These are phyloP conservation scores for Dissophora globulifera DNA, from an alignment of 192 early-diverging fungal species.

Conservation along the genomic window DNA sequence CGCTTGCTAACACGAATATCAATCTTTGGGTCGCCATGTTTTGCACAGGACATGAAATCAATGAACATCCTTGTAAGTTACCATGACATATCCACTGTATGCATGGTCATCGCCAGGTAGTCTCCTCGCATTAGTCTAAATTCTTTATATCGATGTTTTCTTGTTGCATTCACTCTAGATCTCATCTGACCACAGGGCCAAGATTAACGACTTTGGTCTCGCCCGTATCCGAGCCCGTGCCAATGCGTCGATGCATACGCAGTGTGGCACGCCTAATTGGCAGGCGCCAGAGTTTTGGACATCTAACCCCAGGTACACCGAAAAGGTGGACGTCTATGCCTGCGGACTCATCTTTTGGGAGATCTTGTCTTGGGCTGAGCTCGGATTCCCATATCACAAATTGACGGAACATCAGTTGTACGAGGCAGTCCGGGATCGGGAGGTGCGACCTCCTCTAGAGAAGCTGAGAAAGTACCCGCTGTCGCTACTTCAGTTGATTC, in stretches of 20 bases:
- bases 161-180: slow-evolving; percentile 37
- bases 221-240: slow-evolving; percentile 77
- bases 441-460: slow-evolving; percentile 66
- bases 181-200: slow-evolving; percentile 70
- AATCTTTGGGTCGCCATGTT: no score
- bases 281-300: slow-evolving; percentile 85
- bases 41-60: slow-evolving; percentile 82
- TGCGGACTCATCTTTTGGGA: slow-evolving; percentile 84
- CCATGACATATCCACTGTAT: no score
- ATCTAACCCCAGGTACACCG: slow-evolving; percentile 74
- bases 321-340: slow-evolving; percentile 80
- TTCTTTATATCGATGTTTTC: no score
- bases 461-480: slow-evolving; percentile 68
- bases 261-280: slow-evolving; percentile 85
- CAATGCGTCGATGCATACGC: slow-evolving; percentile 77
- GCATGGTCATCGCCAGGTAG: no score
- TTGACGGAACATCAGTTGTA: slow-evolving; percentile 72
- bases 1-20: no score
- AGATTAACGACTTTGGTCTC: slow-evolving; percentile 86
- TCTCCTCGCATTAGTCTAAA: background rate
- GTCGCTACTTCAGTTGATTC: slow-evolving; percentile 68
- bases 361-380: slow-evolving; percentile 77
- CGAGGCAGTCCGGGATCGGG: slow-evolving; percentile 67
- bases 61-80: slow-evolving; percentile 74
- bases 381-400: slow-evolving; percentile 77